These are phyloP conservation scores for Epichloe hybrida DNA, from an alignment of 2,329 filamentous ascomycete genomes.

Conservation along the genomic window DNA sequence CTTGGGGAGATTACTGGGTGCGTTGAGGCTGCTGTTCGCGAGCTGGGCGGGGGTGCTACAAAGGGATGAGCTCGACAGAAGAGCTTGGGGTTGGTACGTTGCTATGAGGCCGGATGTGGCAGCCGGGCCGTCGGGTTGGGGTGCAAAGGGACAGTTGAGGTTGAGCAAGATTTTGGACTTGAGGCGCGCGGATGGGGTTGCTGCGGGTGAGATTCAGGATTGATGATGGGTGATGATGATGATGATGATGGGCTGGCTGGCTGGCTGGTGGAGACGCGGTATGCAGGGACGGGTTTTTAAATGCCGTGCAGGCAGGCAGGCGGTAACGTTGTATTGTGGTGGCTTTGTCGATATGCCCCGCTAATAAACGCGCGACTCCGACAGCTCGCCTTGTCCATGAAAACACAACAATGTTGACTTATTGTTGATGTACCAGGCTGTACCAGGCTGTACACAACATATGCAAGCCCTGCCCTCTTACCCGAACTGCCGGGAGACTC, in stretches of 20 bases:
- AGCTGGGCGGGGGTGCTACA: constrained; percentile 59
- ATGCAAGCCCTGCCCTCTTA: background rate
- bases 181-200: constrained; percentile 18
- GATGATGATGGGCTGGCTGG: too few relatives aligned
- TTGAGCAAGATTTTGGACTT: constrained; percentile 53
- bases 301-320: background rate
- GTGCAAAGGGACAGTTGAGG: constrained; percentile 59
- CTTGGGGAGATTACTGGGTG: constrained; percentile 53
- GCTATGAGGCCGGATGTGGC: constrained; percentile 64
- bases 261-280: background rate
- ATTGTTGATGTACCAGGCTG: background rate
- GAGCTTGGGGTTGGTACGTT: constrained; percentile 74
- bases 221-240: too few relatives aligned
- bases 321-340: background rate
- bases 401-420: background rate
- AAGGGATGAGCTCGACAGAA: constrained; percentile 54
- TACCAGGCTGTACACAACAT: background rate
- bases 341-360: constrained; percentile 1
- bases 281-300: background rate
- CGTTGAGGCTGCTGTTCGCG: constrained; percentile 55
- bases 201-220: background rate
- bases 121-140: constrained; percentile 65
- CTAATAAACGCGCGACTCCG: background rate
- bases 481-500: background rate
- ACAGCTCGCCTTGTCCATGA: background rate